Percentiles rank a stretch among this genome's conserved stretches.
These are phyloP conservation scores for Psophocarpus tetragonolobus DNA, from an alignment of 306 rosid species.

Conservation along the genomic window DNA sequence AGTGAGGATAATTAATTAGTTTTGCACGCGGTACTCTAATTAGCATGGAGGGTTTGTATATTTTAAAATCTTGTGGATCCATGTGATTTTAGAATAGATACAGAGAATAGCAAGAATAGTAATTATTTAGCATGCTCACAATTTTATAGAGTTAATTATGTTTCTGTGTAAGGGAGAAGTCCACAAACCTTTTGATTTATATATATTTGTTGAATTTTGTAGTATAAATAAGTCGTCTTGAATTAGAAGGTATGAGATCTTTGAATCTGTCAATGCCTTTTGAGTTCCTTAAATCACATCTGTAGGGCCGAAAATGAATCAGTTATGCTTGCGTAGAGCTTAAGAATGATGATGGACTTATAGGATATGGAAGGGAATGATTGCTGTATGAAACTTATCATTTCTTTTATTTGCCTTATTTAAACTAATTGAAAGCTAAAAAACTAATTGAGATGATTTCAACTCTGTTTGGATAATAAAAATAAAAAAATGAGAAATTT, in stretches of 20 bases:
- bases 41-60: conserved; percentile 1
- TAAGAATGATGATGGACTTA: background rate
- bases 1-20: background rate
- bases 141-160: background rate
- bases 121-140: background rate
- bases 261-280: background rate
- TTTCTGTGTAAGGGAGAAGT: background rate
- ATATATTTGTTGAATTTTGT: background rate
- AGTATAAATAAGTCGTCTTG: background rate
- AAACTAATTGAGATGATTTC: too few species aligned
- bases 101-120: background rate
- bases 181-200: background rate
- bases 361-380: conserved; percentile 3
- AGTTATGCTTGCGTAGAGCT: conserved; percentile 10
- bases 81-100: background rate
- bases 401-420: background rate
- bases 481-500: too few species aligned
- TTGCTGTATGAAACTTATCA: background rate
- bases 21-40: background rate
- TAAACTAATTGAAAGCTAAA: too few species aligned
- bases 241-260: background rate
- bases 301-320: background rate
- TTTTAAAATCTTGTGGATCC: background rate
- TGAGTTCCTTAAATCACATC: background rate
- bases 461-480: too few species aligned